A percentile compares a stretch with the other conserved stretches of the same genome.
These are phyloP conservation scores for Chaetomium strumarium DNA, from an alignment of 2,329 filamentous ascomycete species.

Conservation along the genomic window DNA sequence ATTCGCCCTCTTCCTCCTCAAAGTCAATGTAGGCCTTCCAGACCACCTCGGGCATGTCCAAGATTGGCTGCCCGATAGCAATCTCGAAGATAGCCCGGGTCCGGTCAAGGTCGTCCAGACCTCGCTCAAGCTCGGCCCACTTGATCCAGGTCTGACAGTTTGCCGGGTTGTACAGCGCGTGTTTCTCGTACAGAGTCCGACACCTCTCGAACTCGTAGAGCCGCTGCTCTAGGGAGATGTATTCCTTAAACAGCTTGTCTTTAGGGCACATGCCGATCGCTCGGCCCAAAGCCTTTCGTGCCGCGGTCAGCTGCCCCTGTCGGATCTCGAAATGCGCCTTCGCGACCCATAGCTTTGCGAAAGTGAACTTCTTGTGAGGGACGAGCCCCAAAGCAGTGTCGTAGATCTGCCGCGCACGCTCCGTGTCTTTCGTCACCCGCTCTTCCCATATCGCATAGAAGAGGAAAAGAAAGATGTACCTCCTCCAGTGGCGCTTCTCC, in stretches of 20 bases:
- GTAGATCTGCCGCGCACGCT: constrained; percentile 84
- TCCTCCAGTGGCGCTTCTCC: constrained; percentile 94
- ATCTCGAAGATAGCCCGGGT: constrained; percentile 89
- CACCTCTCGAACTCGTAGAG: constrained; percentile 92
- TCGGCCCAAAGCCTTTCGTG: constrained; percentile 82
- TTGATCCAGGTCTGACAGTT: constrained; percentile 96
- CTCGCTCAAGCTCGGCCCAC: constrained; percentile 88
- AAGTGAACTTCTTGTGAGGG: constrained; percentile 95
- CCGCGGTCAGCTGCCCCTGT: constrained; percentile 71
- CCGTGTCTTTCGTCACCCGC: constrained; percentile 70
- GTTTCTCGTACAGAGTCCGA: constrained; percentile 87
- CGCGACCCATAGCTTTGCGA: constrained; percentile 92
- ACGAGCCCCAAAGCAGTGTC: constrained; percentile 79
- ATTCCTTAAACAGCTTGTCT: constrained; percentile 89
- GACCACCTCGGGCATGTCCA: constrained; percentile 95
- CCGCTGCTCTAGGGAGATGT: constrained; percentile 87
- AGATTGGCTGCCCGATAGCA: constrained; percentile 69
- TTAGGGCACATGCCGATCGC: constrained; percentile 94
- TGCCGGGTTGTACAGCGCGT: constrained; percentile 83
- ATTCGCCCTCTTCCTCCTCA: constrained; percentile 92
- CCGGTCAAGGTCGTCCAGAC: constrained; percentile 82
- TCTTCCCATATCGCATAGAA: constrained; percentile 98
- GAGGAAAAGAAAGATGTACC: constrained; percentile 96
- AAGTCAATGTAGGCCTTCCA: constrained; percentile 99
- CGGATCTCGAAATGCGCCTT: constrained; percentile 92